phyloP scores from a whole-genome alignment of 257 asterid genomes.

The Capsicum chinense region DNA sequence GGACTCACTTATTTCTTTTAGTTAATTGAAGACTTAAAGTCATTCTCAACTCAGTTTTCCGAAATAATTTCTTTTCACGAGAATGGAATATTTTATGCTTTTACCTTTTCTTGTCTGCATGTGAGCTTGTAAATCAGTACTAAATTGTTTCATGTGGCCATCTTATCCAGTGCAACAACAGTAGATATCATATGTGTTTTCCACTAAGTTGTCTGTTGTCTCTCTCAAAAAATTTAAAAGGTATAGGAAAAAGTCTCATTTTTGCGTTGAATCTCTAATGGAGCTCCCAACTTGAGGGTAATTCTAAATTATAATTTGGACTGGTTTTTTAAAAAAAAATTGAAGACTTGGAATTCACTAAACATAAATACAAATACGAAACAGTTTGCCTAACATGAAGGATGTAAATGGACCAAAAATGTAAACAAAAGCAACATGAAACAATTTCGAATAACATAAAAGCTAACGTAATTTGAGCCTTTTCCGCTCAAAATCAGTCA shows the following conservation, averaged over 20 bases:
- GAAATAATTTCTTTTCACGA: no score
- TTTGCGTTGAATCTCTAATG: not conserved
- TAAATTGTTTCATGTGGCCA: not conserved
- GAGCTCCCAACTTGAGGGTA: not conserved
- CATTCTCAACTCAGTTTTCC: no score
- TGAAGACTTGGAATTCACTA: not conserved
- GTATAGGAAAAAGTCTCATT: no score
- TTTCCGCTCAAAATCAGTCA: not conserved
- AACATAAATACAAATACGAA: no score
- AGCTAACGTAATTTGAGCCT: not conserved
- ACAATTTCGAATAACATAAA: not conserved
- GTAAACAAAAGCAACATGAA: no score
- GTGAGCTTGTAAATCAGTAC: not conserved
- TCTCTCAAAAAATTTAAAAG: not conserved
- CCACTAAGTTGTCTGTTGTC: not conserved
- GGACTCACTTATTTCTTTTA: no score
- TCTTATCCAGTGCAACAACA: not conserved
- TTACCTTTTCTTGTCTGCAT: not conserved
- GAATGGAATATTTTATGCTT: not conserved
- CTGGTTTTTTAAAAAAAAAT: not conserved
- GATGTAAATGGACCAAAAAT: no score
- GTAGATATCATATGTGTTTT: not conserved
- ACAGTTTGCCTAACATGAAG: no score
- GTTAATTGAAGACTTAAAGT: no score
- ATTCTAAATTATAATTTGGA: not conserved